Base-by-base conservation (phyloP, 768 basidiomycete species). In the Kwoniella sp. region DNA sequence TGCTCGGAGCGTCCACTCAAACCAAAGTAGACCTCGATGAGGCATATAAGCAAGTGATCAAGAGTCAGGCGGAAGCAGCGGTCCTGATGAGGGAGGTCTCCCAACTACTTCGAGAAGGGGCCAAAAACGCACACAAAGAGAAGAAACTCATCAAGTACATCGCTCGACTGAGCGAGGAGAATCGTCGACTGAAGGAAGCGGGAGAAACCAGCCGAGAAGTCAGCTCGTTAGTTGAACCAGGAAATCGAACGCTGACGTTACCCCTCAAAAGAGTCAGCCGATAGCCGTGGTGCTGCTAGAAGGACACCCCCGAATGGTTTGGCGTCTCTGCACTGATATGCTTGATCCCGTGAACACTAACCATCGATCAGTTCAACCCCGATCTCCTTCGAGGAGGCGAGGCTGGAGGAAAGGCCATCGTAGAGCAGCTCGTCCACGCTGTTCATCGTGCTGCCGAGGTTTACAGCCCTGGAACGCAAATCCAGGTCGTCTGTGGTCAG, bases 251-350 rank as follows among this genome's bases (percentile, higher is more conserved):
- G n/a, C n/a, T n/a, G n/a, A n/a, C n/a, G n/a, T n/a, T n/a, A n/a
- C n/a, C n/a, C n/a, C n/a, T n/a, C n/a, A n/a, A n/a, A 3, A 46
- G 45, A 19, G 14, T 10, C 33, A 23, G 5, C 22, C 48, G 14
- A 54, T 59, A 19, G 57, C 32, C n/a, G 38, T 39, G 11, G 33
- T 60, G 3, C 39, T 60, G 14, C 53, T 60, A 19, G 49, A 55
- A 29, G 58, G 58, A 23, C 37, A 56, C n/a, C 19, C 39, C 15
- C n/a, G 53, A 38, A 46, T 60, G 53, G 58, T 60, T 17, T 42
- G 53, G 34, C 25, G 34, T 32, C 37, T n/a, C n/a, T n/a, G n/a
- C n/a, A n/a, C n/a, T n/a, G n/a, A n/a, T n/a, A n/a, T n/a, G n/a
- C n/a, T n/a, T n/a, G n/a, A n/a, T n/a, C n/a, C n/a, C n/a, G n/a